Evolutionary conservation across 2,329 filamentous ascomycete species (phyloP).

Genomic region (Mycosphaerella sp.): DNA sequence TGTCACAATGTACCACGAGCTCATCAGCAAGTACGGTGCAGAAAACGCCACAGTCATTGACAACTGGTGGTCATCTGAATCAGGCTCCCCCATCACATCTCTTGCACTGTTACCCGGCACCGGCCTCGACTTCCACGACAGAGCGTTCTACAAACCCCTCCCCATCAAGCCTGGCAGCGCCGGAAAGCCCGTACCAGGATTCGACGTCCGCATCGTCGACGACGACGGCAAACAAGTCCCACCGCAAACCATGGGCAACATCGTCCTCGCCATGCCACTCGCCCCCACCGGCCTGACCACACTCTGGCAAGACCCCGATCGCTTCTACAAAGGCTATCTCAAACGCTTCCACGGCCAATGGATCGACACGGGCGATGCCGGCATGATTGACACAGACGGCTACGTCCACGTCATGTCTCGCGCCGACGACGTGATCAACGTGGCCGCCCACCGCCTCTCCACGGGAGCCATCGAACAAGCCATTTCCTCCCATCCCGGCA

Average conservation of each 20-base stretch:
- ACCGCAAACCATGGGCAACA: slow-evolving; percentile 75
- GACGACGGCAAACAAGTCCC: slow-evolving; percentile 67
- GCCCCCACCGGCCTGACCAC: slow-evolving; percentile 81
- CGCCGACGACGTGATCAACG: slow-evolving; percentile 85
- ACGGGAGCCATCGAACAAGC: slow-evolving; percentile 89
- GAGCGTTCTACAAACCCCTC: slow-evolving; percentile 44
- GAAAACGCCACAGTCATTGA: slow-evolving; percentile 58
- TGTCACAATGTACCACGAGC: slow-evolving; percentile 69
- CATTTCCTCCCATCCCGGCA: slow-evolving; percentile 68
- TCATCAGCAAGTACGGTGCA: slow-evolving; percentile 61
- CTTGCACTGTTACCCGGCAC: slow-evolving; percentile 58
- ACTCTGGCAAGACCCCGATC: slow-evolving; percentile 75
- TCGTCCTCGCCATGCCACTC: slow-evolving; percentile 74
- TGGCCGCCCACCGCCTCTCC: slow-evolving; percentile 85
- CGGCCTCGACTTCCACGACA: slow-evolving; percentile 48
- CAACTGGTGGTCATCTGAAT: slow-evolving; percentile 70
- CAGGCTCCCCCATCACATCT: slow-evolving; percentile 61
- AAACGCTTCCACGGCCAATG: slow-evolving; percentile 74
- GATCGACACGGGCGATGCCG: slow-evolving; percentile 88
- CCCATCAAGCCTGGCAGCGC: slow-evolving; percentile 75
- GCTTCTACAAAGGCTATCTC: slow-evolving; percentile 80
- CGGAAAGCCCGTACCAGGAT: slow-evolving; percentile 85
- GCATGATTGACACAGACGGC: slow-evolving; percentile 70
- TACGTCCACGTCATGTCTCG: slow-evolving; percentile 55
- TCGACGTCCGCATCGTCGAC: slow-evolving; percentile 78